Evolutionary conservation across 2,329 filamentous ascomycete species (phyloP).

Genomic region (Alternaria arborescens): DNA sequence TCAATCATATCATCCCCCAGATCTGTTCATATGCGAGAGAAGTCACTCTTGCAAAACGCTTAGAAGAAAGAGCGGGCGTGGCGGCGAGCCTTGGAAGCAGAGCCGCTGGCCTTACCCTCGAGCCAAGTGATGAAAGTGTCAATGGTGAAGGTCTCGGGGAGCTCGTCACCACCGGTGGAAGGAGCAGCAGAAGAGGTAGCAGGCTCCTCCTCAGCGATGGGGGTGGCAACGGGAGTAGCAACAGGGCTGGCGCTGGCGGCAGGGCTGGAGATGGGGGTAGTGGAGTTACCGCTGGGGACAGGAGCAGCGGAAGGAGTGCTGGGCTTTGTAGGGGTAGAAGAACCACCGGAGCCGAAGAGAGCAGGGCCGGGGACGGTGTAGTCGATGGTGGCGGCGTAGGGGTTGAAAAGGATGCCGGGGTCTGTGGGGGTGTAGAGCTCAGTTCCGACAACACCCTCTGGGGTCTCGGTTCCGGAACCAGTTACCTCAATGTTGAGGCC

Average conservation of each 20-base stretch:
- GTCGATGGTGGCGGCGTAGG: conserved; percentile 45
- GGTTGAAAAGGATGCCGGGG: conserved; percentile 55
- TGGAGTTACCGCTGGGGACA: conserved; percentile 13
- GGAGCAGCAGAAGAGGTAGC: conserved; percentile 22
- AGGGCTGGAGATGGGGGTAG: conserved; percentile 21
- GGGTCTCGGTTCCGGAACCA: conserved; percentile 54
- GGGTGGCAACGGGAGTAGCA: conserved; percentile 8
- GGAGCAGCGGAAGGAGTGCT: conserved; percentile 20
- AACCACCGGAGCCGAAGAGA: conserved; percentile 32
- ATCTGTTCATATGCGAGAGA: background rate
- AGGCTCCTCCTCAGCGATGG: conserved; percentile 5
- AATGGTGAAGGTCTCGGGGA: conserved; percentile 46
- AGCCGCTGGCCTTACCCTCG: conserved; percentile 33
- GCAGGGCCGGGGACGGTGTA: conserved; percentile 57
- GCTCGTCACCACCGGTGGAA: conserved; percentile 20
- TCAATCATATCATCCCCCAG: conserved; percentile 1
- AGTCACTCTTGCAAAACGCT: background rate
- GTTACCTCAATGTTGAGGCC: conserved; percentile 60
- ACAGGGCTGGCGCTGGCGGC: conserved; percentile 10
- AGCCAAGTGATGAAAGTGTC: conserved; percentile 48
- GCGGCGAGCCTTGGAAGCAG: conserved; percentile 36
- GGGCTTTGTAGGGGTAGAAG: conserved; percentile 22
- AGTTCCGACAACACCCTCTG: conserved; percentile 61
- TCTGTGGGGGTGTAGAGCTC: conserved; percentile 56
- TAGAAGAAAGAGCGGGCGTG: conserved; percentile 40